Percentiles rank a stretch among this genome's conserved stretches.
Conservation (phyloP, 495 filamentous ascomycete genomes). For the Penicillium pancosmium region DNA sequence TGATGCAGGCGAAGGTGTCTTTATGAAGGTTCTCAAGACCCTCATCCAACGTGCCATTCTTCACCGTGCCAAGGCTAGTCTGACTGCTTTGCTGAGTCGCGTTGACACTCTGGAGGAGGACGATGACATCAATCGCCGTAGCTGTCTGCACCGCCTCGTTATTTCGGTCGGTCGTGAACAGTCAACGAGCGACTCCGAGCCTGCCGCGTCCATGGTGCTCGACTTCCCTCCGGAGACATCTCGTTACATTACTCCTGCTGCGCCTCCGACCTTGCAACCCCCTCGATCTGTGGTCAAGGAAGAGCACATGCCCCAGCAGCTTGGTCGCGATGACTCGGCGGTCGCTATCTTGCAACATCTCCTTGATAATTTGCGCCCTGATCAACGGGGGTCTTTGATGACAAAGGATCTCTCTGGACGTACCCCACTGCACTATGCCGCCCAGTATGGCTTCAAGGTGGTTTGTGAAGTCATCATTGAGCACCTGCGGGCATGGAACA, state of each 20-base stretch:
- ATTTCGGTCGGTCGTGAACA: constrained; percentile 86
- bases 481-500: constrained; percentile 84
- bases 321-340: constrained; percentile 71
- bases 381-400: constrained; percentile 69
- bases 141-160: constrained; percentile 88
- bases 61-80: constrained; percentile 65
- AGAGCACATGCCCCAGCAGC: constrained; percentile 56
- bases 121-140: constrained; percentile 90
- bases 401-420: constrained; percentile 79
- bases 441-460: constrained; percentile 88
- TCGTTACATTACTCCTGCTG: constrained; percentile 77
- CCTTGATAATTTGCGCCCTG: constrained; percentile 66
- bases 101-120: constrained; percentile 77
- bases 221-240: constrained; percentile 56
- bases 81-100: constrained; percentile 66
- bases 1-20: constrained; percentile 47
- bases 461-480: constrained; percentile 87
- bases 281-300: constrained; percentile 57
- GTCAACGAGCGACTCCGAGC: constrained; percentile 55
- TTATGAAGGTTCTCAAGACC: constrained; percentile 68
- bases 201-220: constrained; percentile 43
- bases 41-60: constrained; percentile 85
- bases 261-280: constrained; percentile 63
- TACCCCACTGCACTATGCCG: constrained; percentile 90
- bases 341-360: constrained; percentile 75